Evolutionary conservation across 2,329 filamentous ascomycete genomes (phyloP).

Genomic region (Hymenoscyphus occultus): DNA sequence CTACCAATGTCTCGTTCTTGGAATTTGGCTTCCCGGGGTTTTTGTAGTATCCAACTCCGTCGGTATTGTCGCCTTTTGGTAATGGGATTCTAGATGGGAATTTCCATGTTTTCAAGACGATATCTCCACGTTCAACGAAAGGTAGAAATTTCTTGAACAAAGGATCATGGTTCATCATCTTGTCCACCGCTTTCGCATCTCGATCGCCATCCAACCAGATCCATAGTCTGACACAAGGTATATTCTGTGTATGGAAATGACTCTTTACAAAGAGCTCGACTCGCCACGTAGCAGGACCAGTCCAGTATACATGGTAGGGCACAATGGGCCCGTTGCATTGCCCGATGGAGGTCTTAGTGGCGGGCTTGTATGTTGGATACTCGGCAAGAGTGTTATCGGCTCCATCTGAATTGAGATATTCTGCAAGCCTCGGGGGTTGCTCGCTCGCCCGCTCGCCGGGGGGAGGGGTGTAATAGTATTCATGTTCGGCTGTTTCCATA

Average conservation of each 20-base stretch:
- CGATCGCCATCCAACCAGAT: constrained; percentile 54
- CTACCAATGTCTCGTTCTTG: constrained; percentile 40
- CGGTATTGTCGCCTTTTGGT: constrained; percentile 46
- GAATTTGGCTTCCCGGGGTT: constrained; percentile 42
- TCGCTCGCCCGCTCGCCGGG: constrained; percentile 34
- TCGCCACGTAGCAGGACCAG: constrained; percentile 54
- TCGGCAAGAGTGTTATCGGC: constrained; percentile 34
- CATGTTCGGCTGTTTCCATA: constrained; percentile 46
- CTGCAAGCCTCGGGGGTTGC: constrained; percentile 33
- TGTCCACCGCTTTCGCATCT: constrained; percentile 47
- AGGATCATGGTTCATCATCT: constrained; percentile 50
- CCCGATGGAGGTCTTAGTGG: constrained; percentile 44
- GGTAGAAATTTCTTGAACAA: constrained; percentile 52
- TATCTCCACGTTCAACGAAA: constrained; percentile 51
- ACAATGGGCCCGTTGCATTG: constrained; percentile 53
- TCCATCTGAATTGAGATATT: constrained; percentile 38
- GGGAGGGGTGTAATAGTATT: constrained; percentile 48
- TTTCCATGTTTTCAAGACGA: constrained; percentile 50
- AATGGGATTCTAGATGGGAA: constrained; percentile 52
- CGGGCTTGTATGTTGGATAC: constrained; percentile 37
- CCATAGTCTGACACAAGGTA: constrained; percentile 51
- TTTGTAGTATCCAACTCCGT: constrained; percentile 49
- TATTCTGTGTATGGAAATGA: constrained; percentile 54
- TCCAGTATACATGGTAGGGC: constrained; percentile 56
- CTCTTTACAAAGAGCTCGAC: constrained; percentile 56